Evolutionary conservation across 1,284 basidiomycete species (phyloP), one percentile per base, ranked within the genome.

Genomic region (Apiotrichum domesticum): DNA sequence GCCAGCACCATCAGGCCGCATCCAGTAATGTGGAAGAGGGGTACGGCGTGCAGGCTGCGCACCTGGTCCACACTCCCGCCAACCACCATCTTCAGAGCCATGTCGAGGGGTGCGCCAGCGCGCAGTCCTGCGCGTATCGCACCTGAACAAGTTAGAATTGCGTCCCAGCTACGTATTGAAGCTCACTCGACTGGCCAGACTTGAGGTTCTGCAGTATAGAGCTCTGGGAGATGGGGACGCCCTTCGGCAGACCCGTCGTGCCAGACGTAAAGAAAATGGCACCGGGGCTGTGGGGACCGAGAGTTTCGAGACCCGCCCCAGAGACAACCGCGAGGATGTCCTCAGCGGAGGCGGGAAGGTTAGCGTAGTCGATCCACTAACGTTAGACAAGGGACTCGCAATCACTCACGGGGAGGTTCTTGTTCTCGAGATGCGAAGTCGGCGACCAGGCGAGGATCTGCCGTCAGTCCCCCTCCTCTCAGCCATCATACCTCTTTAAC

Each of bases 11-110:
- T 71, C 6, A 64, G 65, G 0, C 68, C 58, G 52, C 69, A 70
- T 2, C 72, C 72, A 0, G 72, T 74, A 3, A 70, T 70, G 66
- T 74, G 72, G 60, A 74, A 74, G 8, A 74, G 62, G 3, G 72
- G 72, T 15, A 74, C 65, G 8, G 69, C 57, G 34, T 72, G 63
- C 4, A 74, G 58, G 13, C 29, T 33, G 7, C 40, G n/a, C 6
- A 32, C 39, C 51, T 46, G 55, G 33, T 48, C 40, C 8, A 47
- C 45, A n/a, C 43, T 43, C 2, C 44, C 45, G 32, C 14, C 40
- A 15, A 39, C n/a, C 29, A 48, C 40, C 10, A 63, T 52, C 55
- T 66, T 61, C 45, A 65, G 53, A 21, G 70, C 64, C 51, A 70
- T 62, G 51, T 67, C 68, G 13, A 64, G 51, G 1, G 64, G 53